phyloP scores from a whole-genome alignment of 2,329 filamentous ascomycete genomes.

The Arthroderma sp. region DNA sequence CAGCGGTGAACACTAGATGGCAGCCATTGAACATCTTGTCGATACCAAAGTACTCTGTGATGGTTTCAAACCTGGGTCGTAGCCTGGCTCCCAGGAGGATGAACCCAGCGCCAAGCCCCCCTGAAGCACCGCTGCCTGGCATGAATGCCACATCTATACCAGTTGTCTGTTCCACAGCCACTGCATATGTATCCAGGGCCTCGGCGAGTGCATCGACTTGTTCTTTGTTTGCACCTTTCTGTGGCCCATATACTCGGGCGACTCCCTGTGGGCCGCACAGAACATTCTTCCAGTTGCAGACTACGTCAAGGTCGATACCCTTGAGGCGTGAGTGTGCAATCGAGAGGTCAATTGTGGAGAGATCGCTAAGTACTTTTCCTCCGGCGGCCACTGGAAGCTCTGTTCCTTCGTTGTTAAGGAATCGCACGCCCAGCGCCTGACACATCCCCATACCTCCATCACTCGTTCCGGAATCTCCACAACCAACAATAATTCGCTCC shows the following conservation, averaged over 20 bases:
- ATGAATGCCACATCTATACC: conserved; percentile 24
- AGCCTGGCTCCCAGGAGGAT: conserved; percentile 35
- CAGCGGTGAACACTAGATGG: conserved; percentile 41
- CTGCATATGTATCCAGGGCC: conserved; percentile 33
- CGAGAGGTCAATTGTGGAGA: conserved; percentile 30
- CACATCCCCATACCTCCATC: conserved; percentile 43
- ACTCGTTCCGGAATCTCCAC: conserved; percentile 42
- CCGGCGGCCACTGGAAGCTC: conserved; percentile 29
- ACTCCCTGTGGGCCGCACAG: conserved; percentile 38
- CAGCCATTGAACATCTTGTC: conserved; percentile 34
- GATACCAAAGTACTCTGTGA: conserved; percentile 39
- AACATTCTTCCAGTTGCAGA: conserved; percentile 40
- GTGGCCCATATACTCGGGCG: conserved; percentile 38
- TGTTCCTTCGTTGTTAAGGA: conserved; percentile 27
- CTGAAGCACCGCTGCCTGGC: conserved; percentile 40
- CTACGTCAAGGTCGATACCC: conserved; percentile 33
- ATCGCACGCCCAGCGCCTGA: conserved; percentile 37
- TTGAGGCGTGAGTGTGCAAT: conserved; percentile 27
- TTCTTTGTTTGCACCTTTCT: conserved; percentile 36
- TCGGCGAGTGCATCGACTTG: conserved; percentile 32
- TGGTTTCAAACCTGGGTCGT: conserved; percentile 36
- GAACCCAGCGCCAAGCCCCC: conserved; percentile 40
- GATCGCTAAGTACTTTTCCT: conserved; percentile 25
- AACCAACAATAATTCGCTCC: conserved; percentile 37
- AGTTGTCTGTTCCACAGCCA: conserved; percentile 22